Base-by-base conservation (phyloP, 73 alveolate genomes). In the Stentor roeselii region DNA sequence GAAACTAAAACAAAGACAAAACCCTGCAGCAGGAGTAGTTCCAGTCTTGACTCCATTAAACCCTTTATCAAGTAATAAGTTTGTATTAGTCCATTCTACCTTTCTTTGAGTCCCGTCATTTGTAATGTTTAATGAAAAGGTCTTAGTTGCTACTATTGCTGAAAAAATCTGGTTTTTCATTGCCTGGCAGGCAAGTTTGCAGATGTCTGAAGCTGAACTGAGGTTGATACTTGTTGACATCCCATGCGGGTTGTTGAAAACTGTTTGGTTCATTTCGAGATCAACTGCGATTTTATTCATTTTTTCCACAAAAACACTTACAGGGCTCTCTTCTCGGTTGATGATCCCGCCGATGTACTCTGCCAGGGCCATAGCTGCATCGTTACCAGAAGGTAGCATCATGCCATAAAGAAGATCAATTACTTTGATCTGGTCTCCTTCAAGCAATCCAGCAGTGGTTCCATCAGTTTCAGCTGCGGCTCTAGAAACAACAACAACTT, bases 331-430 rank as follows among this genome's bases (percentile, higher is more conserved):
- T 58, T 58, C 14, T 58, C 14, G 27, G 14, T 14, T 58, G 27
- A 58, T 58, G 14, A 15, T 58, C n/a, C 14, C 14, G 61, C 94
- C 92, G 74, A 86, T 58, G 67, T 86, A 78, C 40, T 86, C 82
- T 36, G 94, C 94, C 31, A 89, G 42, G 59, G 91, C 34, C 40
- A 77, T 40, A 15, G 94, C 94, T 39, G 94, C 94, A 86, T 89
- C 93, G 61, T 88, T 88, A 3, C 93, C 93, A 3, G 91, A 85
- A 27, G 93, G 93, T 36, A 88, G 88, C 94, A 89, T 89, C 21
- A 89, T n/a, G 6, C 87, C 94, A 58, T 58, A 21, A 14, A 58
- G 74, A 21, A 14, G n/a, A 58, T 58, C 74, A 15, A 14, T 15
- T 15, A 58, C 74, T 21, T 14, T 58, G 27, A 58, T 15, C n/a